Conservation (phyloP, 495 filamentous ascomycete species). For the Cercophora newfieldiana region DNA sequence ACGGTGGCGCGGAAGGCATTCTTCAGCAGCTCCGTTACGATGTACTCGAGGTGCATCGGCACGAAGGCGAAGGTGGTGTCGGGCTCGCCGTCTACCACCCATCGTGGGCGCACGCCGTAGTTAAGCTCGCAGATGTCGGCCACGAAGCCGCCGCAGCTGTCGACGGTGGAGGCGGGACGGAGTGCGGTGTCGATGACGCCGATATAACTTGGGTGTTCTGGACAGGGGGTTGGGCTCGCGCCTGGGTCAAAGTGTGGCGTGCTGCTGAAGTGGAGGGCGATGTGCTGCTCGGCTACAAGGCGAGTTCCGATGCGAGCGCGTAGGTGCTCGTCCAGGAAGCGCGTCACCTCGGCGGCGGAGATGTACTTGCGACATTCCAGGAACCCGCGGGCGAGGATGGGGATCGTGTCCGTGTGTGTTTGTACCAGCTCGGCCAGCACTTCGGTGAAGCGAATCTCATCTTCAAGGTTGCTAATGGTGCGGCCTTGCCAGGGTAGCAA, state of each 20-base stretch:
- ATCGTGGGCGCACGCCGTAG: constrained; percentile 82
- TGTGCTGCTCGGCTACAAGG: constrained; percentile 93
- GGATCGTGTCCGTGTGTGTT: constrained; percentile 91
- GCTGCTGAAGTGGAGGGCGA: constrained; percentile 84
- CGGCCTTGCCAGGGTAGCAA: constrained; percentile 78
- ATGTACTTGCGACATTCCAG: constrained; percentile 90
- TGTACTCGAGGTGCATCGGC: constrained; percentile 94
- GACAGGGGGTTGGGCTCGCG: constrained; percentile 45
- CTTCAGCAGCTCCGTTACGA: constrained; percentile 92
- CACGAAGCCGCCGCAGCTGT: constrained; percentile 83
- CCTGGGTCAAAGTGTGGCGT: constrained; percentile 62
- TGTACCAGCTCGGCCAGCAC: constrained; percentile 91
- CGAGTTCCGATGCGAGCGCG: constrained; percentile 92
- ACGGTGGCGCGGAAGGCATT: constrained; percentile 94
- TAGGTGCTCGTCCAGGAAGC: constrained; percentile 91
- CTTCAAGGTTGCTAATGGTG: constrained; percentile 77
- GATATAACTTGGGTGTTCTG: constrained; percentile 70
- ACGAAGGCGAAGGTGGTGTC: constrained; percentile 85
- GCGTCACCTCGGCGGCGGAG: constrained; percentile 72
- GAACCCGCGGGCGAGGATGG: constrained; percentile 87
- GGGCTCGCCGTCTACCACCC: constrained; percentile 79
- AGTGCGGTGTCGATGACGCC: constrained; percentile 96
- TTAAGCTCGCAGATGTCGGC: constrained; percentile 95
- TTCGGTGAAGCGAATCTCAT: constrained; percentile 86
- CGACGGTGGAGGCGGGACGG: constrained; percentile 75